Evolutionary conservation across 1,284 basidiomycete species (phyloP), one percentile per base, ranked within the genome.

Genomic region (Cerrena zonata): DNA sequence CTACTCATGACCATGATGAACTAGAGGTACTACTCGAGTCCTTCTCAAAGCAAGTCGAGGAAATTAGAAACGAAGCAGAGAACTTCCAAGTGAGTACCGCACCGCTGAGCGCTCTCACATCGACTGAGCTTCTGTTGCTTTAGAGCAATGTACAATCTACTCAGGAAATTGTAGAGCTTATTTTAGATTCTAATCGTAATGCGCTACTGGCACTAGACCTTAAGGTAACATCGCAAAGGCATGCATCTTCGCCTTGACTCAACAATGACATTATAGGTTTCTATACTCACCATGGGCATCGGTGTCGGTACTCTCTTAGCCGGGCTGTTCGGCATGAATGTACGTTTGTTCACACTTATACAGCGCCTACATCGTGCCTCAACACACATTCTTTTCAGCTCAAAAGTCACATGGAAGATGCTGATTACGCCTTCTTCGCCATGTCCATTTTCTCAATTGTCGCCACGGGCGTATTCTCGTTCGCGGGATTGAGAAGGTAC

Each of bases 141-240:
- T 59, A 94, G 91, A 80, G 77, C 50, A 96, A 96, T 64, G 91
- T 98, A 49, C 87, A 91, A 71, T 93, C 91, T 15, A 98, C 94
- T 0, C 94, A 97, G 72, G 94, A 98, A 68, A 95, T 98, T 47
- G 92, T 96, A 4, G 95, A 99, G 68, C 78, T 99, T 51, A 94
- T 98, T 63, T 78, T 99, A 43, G 95, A 99, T 67, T 91, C 93
- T 51, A 96, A 96, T 70, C 87, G 95, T 44, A 99, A 99, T 65
- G 83, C 89, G 2, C 75, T 99, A 12, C 76, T 98, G 13, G 91
- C 93, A 22, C 77, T 98, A 22, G 95, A 98, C 66, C 77, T 99
- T 45, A 87, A 94, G 74, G 89, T 86, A 56, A 25, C 68, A 18
- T n/a, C n/a, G n/a, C n/a, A n/a, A n/a, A n/a, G n/a, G n/a, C n/a